These are phyloP conservation scores for Suillus subaureus DNA, from an alignment of 768 basidiomycete genomes.

Conservation along the genomic window DNA sequence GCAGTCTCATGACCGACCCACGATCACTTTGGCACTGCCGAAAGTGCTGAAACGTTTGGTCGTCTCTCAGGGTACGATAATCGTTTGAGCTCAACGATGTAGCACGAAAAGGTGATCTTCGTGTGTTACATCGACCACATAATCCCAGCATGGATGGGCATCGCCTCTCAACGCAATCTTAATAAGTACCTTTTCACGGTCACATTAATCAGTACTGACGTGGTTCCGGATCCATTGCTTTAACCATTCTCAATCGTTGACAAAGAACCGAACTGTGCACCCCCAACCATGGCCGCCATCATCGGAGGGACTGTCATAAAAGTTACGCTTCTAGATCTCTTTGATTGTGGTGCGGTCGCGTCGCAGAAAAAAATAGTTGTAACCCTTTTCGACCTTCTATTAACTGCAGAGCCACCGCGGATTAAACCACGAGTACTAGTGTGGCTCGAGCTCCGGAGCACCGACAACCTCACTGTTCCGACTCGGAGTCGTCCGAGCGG, in stretches of 20 bases:
- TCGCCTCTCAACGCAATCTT: background rate
- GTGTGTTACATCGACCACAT: background rate
- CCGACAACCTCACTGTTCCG: background rate
- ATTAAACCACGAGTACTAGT: too few relatives aligned
- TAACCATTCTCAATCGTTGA: background rate
- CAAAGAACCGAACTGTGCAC: background rate
- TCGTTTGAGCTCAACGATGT: background rate
- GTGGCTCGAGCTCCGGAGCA: background rate
- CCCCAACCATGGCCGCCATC: background rate
- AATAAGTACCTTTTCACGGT: too few relatives aligned
- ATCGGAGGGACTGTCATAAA: background rate
- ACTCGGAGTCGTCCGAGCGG: background rate
- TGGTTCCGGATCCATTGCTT: background rate
- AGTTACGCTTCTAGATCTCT: background rate
- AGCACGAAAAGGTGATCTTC: background rate
- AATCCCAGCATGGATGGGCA: background rate
- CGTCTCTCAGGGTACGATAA: background rate
- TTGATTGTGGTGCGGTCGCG: background rate
- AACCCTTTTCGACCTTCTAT: background rate
- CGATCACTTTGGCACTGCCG: conserved; percentile 4
- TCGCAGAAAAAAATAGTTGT: background rate
- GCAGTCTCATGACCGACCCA: background rate
- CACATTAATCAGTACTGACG: background rate
- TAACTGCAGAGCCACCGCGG: background rate
- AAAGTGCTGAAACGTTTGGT: background rate